Evolutionary conservation across 352 stramenopile species (phyloP).

Genomic region (Phytophthora sojae): DNA sequence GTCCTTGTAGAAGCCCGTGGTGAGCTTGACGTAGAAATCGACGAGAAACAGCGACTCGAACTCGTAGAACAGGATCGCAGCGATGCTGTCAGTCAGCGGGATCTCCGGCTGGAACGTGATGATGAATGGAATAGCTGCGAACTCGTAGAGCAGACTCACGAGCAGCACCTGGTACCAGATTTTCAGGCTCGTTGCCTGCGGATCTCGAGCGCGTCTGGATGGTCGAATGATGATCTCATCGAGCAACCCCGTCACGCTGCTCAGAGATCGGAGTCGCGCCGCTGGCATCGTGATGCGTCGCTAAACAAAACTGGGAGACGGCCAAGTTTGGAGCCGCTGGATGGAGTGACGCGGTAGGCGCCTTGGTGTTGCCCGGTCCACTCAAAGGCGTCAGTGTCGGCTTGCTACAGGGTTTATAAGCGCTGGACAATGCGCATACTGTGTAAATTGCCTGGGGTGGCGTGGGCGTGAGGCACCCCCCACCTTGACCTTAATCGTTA

Average conservation of each 20-base stretch:
- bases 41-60: constrained; percentile 56
- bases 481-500: background rate
- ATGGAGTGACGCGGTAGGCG: background rate
- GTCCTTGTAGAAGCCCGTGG: constrained; percentile 61
- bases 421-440: constrained; percentile 9
- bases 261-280: constrained; percentile 2
- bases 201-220: constrained; percentile 34
- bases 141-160: constrained; percentile 50
- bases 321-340: background rate
- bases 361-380: constrained; percentile 1
- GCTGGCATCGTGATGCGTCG: background rate
- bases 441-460: background rate
- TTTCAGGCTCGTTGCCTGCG: constrained; percentile 51
- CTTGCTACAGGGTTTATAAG: background rate
- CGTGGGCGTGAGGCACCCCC: background rate
- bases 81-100: constrained; percentile 2
- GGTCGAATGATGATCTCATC: constrained; percentile 5
- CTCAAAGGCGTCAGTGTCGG: background rate
- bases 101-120: constrained; percentile 47
- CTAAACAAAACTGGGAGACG: background rate
- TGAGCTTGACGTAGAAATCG: constrained; percentile 65
- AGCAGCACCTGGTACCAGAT: constrained; percentile 63
- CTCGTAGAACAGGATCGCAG: constrained; percentile 44
- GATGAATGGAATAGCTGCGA: constrained; percentile 58
- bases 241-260: constrained; percentile 6